phyloP scores from a whole-genome alignment of 2,329 filamentous ascomycete species.

The Pseudodiploospora longispora region DNA sequence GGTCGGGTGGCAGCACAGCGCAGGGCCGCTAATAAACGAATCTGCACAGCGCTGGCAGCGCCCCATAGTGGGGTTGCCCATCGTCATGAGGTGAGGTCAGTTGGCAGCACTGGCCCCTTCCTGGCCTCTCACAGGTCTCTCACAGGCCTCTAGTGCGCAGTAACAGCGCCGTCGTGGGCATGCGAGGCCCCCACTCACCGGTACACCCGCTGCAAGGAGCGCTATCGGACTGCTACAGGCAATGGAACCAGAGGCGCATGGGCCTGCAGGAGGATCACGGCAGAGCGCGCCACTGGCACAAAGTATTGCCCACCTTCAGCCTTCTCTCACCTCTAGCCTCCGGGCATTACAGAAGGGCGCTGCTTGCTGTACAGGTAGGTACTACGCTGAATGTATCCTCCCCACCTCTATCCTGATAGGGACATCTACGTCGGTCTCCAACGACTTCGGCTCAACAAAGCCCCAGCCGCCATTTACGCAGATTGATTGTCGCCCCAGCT shows the following conservation, averaged over 20 bases:
- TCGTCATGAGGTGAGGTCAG: neutral
- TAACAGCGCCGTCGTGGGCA: neutral
- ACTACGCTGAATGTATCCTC: no score
- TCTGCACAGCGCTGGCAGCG: no score
- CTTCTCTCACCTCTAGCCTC: conserved; percentile 5
- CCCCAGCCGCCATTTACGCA: no score
- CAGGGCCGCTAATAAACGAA: no score
- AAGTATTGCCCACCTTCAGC: neutral
- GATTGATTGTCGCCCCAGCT: no score
- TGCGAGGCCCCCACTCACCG: neutral
- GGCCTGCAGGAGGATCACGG: neutral
- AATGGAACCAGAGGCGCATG: no score
- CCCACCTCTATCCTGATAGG: no score
- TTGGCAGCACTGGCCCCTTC: neutral
- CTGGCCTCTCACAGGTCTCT: neutral
- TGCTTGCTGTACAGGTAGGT: no score
- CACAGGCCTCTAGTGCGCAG: conserved; percentile 1
- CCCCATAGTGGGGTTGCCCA: neutral
- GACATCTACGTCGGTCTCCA: no score
- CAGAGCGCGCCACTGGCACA: neutral
- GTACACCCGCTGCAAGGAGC: neutral
- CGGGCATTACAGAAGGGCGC: no score
- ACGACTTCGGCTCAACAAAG: no score
- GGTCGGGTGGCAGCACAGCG: no score
- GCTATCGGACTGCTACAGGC: neutral